phyloP scores from a whole-genome alignment of 2,329 filamentous ascomycete species.

The Dactylellina sp. region DNA sequence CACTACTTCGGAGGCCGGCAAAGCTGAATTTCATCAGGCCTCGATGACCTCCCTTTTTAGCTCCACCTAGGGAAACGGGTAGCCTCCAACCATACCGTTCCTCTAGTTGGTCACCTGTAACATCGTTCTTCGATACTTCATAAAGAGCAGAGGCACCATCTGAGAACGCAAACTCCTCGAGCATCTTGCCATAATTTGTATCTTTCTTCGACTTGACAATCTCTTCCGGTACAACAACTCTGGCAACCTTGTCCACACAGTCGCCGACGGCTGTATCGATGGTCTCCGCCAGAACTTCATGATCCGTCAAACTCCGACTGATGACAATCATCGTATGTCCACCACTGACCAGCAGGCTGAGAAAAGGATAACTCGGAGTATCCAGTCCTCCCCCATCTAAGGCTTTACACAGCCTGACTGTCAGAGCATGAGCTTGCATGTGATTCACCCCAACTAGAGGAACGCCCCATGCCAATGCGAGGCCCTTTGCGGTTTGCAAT shows the following conservation, averaged over 20 bases:
- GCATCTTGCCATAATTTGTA: constrained; percentile 78
- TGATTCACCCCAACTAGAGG: constrained; percentile 90
- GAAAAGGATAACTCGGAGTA: constrained; percentile 78
- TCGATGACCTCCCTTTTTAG: constrained; percentile 65
- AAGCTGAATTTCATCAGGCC: constrained; percentile 77
- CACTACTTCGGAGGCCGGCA: constrained; percentile 75
- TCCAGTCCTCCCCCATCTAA: constrained; percentile 59
- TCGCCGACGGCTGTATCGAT: constrained; percentile 90
- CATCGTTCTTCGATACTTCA: constrained; percentile 28
- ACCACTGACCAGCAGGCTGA: constrained; percentile 89
- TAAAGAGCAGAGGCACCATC: constrained; percentile 59
- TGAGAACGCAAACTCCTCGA: constrained; percentile 84
- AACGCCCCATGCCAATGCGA: constrained; percentile 83
- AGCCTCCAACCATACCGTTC: constrained; percentile 75
- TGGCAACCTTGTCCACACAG: constrained; percentile 86
- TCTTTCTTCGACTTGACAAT: constrained; percentile 70
- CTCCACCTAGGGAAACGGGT: constrained; percentile 72
- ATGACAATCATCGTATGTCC: constrained; percentile 90
- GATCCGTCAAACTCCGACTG: constrained; percentile 75
- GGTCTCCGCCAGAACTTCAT: constrained; percentile 78
- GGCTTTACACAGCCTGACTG: constrained; percentile 79
- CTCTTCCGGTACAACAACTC: constrained; percentile 76
- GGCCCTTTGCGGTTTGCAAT: constrained; percentile 84
- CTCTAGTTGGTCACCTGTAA: constrained; percentile 60
- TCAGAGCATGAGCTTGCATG: constrained; percentile 96